A percentile compares a stretch with the other conserved stretches of the same genome.
phyloP scores from a whole-genome alignment of 371 early-diverging fungal species.

The Entomophthora muscae region DNA sequence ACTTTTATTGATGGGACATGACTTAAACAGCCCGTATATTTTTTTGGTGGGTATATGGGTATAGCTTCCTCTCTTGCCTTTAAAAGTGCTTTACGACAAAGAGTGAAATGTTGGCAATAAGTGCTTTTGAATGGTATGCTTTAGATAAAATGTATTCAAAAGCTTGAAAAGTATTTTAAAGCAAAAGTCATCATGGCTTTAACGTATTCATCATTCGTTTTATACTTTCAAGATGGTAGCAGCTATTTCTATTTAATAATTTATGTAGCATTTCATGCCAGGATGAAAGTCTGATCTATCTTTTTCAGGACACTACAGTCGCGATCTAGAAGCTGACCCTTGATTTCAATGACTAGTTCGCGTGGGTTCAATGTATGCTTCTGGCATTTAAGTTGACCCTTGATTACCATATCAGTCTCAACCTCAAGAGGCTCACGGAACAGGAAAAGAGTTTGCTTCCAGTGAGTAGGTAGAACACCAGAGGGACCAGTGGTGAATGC shows the following conservation, averaged over 20 bases:
- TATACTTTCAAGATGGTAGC: too few species aligned
- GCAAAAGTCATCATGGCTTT: too few species aligned
- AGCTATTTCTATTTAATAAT: not conserved
- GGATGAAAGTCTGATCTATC: not conserved
- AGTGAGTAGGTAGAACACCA: constrained; percentile 39
- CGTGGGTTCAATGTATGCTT: not conserved
- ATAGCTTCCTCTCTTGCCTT: too few species aligned
- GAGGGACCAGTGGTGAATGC: constrained; percentile 52
- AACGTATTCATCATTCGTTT: too few species aligned
- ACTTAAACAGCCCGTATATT: too few species aligned
- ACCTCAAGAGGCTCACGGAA: not conserved
- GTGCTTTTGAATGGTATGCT: too few species aligned
- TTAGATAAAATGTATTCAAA: too few species aligned
- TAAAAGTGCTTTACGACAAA: too few species aligned
- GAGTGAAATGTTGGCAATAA: too few species aligned
- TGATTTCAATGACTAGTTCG: not conserved
- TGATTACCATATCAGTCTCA: not conserved
- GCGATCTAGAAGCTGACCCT: not conserved
- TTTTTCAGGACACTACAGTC: not conserved
- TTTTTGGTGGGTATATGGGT: too few species aligned
- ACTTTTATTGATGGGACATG: too few species aligned
- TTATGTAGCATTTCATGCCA: not conserved
- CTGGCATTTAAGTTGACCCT: not conserved
- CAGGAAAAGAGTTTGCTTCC: constrained; percentile 40
- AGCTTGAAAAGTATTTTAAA: too few species aligned